Evolutionary conservation across 345 rosid species (phyloP).

Genomic region (Isatis tinctoria): DNA sequence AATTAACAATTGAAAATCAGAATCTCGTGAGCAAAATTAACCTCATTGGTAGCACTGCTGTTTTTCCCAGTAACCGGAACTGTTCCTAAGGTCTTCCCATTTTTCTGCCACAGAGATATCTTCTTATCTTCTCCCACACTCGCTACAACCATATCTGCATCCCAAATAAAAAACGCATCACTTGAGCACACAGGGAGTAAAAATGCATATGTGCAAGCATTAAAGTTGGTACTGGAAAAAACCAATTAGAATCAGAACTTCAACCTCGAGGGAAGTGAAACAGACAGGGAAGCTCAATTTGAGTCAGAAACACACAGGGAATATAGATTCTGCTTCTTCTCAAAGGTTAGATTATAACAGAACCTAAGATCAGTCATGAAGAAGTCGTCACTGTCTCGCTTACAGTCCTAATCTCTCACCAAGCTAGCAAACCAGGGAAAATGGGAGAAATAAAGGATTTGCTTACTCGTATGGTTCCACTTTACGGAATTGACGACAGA

Average conservation of each 20-base stretch:
- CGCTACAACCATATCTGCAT: constrained; percentile 82
- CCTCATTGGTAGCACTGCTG: constrained; percentile 61
- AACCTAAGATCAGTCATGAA: background rate
- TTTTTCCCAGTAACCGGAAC: constrained; percentile 61
- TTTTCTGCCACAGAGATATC: constrained; percentile 77
- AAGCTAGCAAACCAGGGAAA: background rate
- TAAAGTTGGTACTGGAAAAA: background rate
- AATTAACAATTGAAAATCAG: background rate
- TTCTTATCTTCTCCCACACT: constrained; percentile 89
- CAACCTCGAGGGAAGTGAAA: background rate
- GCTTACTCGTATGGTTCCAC: constrained; percentile 87
- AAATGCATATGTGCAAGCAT: background rate
- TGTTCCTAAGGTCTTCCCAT: constrained; percentile 72
- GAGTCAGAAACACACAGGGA: background rate
- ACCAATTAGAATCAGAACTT: background rate
- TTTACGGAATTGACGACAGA: constrained; percentile 71
- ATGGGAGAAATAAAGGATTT: background rate
- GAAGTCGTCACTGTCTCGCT: background rate
- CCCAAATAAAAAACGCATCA: background rate
- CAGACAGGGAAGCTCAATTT: background rate
- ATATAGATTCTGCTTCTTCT: background rate
- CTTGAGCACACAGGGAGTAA: background rate
- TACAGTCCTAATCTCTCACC: background rate
- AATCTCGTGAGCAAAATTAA: constrained; percentile 11
- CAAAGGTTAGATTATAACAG: background rate